Conservation (phyloP, 257 asterid genomes). For the Agastache rugosa region DNA sequence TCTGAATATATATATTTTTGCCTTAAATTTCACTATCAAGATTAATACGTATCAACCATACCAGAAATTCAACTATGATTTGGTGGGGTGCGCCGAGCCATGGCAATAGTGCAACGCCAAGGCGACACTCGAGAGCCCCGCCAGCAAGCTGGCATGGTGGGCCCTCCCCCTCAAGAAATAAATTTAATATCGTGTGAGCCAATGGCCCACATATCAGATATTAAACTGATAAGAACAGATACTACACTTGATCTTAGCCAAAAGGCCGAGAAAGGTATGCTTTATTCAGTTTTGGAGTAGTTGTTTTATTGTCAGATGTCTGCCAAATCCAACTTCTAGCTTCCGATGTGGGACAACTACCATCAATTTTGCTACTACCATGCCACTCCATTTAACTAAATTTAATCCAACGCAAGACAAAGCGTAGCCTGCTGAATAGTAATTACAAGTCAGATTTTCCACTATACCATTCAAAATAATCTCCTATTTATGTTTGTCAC, state of each 20-base stretch:
- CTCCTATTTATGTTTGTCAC: no score
- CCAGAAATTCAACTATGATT: no score
- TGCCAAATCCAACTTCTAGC: not conserved
- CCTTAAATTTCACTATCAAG: no score
- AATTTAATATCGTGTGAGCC: not conserved
- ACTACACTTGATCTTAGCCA: constrained; percentile 6
- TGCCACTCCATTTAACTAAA: no score
- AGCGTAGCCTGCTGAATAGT: no score
- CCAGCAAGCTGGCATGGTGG: not conserved
- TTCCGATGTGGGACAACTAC: not conserved
- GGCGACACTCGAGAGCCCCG: not conserved
- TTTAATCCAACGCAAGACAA: not conserved
- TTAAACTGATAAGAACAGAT: constrained; percentile 11
- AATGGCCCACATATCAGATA: not conserved
- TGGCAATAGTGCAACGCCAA: not conserved
- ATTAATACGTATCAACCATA: no score
- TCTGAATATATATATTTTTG: no score
- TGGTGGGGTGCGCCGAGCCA: no score
- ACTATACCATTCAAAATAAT: no score
- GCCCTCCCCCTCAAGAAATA: not conserved
- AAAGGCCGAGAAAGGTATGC: constrained; percentile 8
- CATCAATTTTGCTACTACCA: no score
- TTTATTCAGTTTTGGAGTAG: not conserved
- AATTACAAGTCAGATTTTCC: no score
- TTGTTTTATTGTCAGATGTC: not conserved